These are phyloP conservation scores for Aspergillus incahuasiensis DNA, from an alignment of 495 filamentous ascomycete genomes.

Conservation along the genomic window DNA sequence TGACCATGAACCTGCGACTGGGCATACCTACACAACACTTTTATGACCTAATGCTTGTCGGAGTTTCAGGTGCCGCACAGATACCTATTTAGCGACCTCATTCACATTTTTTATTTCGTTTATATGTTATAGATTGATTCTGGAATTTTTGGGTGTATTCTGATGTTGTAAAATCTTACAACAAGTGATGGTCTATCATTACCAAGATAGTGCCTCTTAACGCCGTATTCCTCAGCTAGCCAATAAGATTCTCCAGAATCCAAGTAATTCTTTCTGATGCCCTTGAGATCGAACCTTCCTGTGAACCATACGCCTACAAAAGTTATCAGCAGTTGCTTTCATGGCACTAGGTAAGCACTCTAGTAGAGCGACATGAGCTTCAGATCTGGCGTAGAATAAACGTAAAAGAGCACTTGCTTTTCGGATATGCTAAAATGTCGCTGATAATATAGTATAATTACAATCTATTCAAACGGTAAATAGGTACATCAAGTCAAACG, in stretches of 20 bases:
- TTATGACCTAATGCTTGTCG: slow-evolving; percentile 9
- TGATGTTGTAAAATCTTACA: not conserved
- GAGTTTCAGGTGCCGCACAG: slow-evolving; percentile 2
- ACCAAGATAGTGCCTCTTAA: not conserved
- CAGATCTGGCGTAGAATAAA: not conserved
- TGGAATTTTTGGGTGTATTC: not conserved
- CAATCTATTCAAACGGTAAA: slow-evolving; percentile 11
- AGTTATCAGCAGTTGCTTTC: too few species aligned
- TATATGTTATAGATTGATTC: slow-evolving; percentile 3
- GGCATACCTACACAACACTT: not conserved
- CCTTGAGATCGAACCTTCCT: too few species aligned
- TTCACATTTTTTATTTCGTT: not conserved
- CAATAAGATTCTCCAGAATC: not conserved
- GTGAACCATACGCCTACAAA: too few species aligned
- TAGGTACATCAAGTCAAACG: slow-evolving; percentile 4
- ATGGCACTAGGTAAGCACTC: too few species aligned
- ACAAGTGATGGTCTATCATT: not conserved
- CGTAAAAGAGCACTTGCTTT: slow-evolving; percentile 4
- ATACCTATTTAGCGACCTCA: slow-evolving; percentile 2
- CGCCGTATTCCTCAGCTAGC: not conserved
- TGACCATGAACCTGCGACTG: not conserved
- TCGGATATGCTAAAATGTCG: slow-evolving; percentile 16
- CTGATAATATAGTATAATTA: slow-evolving; percentile 15
- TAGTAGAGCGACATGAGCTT: too few species aligned
- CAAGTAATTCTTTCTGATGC: too few species aligned